Evolutionary conservation across 768 basidiomycete genomes (phyloP).

Genomic region (Punctularia strigosozonata): DNA sequence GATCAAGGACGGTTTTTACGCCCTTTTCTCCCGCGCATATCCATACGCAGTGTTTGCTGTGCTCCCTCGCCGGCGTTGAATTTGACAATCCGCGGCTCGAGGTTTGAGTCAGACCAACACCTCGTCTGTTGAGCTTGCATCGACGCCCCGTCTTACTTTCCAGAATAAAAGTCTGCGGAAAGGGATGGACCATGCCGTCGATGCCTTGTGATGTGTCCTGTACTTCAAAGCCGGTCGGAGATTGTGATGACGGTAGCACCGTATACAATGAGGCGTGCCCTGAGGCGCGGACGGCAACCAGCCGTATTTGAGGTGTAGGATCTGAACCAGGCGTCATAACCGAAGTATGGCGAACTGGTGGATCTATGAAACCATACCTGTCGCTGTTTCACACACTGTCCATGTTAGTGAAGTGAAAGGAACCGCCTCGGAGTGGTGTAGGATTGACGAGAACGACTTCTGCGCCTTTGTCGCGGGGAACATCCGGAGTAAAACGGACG

Average conservation of each 20-base stretch:
- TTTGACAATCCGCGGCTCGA: conserved; percentile 11
- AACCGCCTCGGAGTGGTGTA: conserved; percentile 26
- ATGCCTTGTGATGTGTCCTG: too few relatives aligned
- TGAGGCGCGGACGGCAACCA: conserved; percentile 48
- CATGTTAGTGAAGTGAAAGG: conserved; percentile 47
- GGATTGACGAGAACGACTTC: conserved; percentile 24
- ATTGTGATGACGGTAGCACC: conserved; percentile 23
- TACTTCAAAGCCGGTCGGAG: too few relatives aligned
- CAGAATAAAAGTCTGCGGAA: conserved; percentile 46
- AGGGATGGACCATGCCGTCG: too few relatives aligned
- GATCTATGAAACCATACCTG: conserved; percentile 26
- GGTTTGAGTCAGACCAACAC: conserved; percentile 28
- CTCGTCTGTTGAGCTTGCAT: conserved; percentile 32
- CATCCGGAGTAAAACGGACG: too few relatives aligned
- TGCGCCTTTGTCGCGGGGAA: conserved; percentile 29
- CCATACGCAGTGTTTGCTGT: conserved; percentile 30
- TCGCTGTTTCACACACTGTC: conserved; percentile 45
- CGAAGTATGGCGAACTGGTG: not conserved
- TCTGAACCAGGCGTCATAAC: conserved; percentile 20
- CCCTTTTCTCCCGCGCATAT: conserved; percentile 48
- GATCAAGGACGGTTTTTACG: conserved; percentile 40
- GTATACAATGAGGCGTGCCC: conserved; percentile 53
- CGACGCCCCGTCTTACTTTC: conserved; percentile 38
- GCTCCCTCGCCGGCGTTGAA: conserved; percentile 14
- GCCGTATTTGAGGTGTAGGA: conserved; percentile 34